A percentile compares a stretch with the other conserved stretches of the same genome.
Conservation (phyloP, 169 alveolate species). For the Plasmodium falciparum region DNA sequence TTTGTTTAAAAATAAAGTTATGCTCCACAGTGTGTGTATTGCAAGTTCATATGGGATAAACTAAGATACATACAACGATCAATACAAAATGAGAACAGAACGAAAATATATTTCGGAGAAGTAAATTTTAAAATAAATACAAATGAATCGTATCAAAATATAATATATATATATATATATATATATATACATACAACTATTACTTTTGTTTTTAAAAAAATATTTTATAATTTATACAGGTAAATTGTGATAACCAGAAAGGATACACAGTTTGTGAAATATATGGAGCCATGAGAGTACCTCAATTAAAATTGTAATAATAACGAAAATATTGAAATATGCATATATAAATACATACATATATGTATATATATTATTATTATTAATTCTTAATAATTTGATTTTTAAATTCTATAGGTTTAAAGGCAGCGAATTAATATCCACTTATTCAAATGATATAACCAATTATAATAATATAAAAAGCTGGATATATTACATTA, state of each 20-base stretch:
- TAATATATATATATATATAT: neutral
- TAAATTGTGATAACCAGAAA: slow-evolving; percentile 30
- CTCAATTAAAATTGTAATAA: slow-evolving; percentile 59
- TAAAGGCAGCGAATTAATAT: slow-evolving; percentile 36
- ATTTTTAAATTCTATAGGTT: slow-evolving; percentile 8
- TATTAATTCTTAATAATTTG: neutral
- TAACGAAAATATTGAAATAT: neutral
- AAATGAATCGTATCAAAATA: neutral
- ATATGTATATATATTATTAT: neutral
- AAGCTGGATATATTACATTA: slow-evolving; percentile 57
- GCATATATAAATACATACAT: too few relatives aligned
- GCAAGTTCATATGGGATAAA: slow-evolving; percentile 52
- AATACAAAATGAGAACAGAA: slow-evolving; percentile 44
- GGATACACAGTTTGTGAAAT: slow-evolving; percentile 25
- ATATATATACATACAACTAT: neutral
- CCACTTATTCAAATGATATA: slow-evolving; percentile 44
- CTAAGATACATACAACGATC: slow-evolving; percentile 24
- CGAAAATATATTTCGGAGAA: slow-evolving; percentile 40
- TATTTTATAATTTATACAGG: slow-evolving; percentile 8
- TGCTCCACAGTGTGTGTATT: slow-evolving; percentile 56
- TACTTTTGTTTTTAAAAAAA: neutral
- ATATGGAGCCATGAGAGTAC: slow-evolving; percentile 23
- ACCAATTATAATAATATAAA: slow-evolving; percentile 24
- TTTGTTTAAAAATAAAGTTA: slow-evolving; percentile 11
- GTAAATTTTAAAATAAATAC: slow-evolving; percentile 25